Percentiles rank a stretch among this genome's conserved stretches.
Conservation (phyloP, 345 rosid genomes). For the Tarenaya hassleriana region DNA sequence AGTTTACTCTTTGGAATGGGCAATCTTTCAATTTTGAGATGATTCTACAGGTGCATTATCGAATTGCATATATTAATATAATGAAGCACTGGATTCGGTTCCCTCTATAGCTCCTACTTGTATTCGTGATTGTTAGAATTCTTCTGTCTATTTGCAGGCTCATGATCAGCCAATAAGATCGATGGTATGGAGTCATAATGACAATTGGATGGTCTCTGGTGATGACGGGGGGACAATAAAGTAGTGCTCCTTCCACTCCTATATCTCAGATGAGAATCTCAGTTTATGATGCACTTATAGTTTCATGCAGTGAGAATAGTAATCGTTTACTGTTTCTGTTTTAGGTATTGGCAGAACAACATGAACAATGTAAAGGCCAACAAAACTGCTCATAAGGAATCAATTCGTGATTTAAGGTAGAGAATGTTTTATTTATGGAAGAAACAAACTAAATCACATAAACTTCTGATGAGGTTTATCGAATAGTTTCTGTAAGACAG, state of each 20-base stretch:
- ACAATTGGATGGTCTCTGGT: slow-evolving; percentile 96
- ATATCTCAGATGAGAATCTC: slow-evolving; percentile 6
- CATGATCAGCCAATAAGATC: slow-evolving; percentile 99
- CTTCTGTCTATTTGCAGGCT: slow-evolving; percentile 65
- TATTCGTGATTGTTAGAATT: slow-evolving; percentile 12
- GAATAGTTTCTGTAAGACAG: slow-evolving; percentile 93
- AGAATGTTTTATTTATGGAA: slow-evolving; percentile 9
- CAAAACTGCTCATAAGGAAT: slow-evolving; percentile 94
- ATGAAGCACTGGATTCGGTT: too few relatives aligned
- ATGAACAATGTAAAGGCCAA: slow-evolving; percentile 97
- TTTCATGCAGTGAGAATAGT: neutral
- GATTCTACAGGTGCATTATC: slow-evolving; percentile 79
- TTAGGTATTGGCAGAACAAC: slow-evolving; percentile 96
- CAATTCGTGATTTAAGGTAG: slow-evolving; percentile 85
- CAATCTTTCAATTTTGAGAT: slow-evolving; percentile 95
- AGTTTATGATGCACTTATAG: neutral
- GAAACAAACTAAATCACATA: neutral
- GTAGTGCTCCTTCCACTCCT: slow-evolving; percentile 30
- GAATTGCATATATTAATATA: slow-evolving; percentile 3
- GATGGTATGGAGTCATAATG: slow-evolving; percentile 98
- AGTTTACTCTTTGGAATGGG: slow-evolving; percentile 98
- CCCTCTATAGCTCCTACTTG: neutral
- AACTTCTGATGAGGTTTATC: slow-evolving; percentile 24
- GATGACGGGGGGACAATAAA: slow-evolving; percentile 96
- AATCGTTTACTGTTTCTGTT: slow-evolving; percentile 6